These are phyloP conservation scores for Vitis amurensis DNA, from an alignment of 164 flowering plant species.

Conservation along the genomic window DNA sequence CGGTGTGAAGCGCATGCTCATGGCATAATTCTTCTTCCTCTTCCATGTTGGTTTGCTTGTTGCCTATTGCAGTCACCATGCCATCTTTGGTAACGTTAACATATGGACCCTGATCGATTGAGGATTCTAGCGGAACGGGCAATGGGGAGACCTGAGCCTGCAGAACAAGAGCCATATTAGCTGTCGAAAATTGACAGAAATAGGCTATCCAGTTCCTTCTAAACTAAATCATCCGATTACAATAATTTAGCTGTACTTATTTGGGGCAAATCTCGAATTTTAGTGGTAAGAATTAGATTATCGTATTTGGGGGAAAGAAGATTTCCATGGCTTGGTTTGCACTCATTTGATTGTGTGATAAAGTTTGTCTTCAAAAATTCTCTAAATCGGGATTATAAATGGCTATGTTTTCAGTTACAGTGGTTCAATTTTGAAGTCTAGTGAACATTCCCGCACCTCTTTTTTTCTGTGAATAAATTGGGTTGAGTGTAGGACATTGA, in stretches of 20 bases:
- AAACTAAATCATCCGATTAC: no score
- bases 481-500: conserved; percentile 39
- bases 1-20: conserved; percentile 10
- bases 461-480: conserved; percentile 35
- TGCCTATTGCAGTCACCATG: conserved; percentile 38
- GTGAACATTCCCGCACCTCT: conserved; percentile 21
- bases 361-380: no score
- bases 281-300: no score
- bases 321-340: no score
- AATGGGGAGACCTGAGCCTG: conserved; percentile 23
- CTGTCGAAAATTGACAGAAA: background rate
- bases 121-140: conserved; percentile 24
- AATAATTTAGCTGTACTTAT: no score
- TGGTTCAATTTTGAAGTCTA: no score
- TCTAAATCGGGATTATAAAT: no score
- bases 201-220: no score
- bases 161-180: conserved; percentile 7
- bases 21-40: conserved; percentile 6
- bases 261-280: no score
- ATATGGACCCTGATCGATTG: conserved; percentile 55
- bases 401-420: no score
- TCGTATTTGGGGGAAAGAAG: no score
- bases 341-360: no score
- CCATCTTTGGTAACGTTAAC: conserved; percentile 48
- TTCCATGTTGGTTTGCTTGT: conserved; percentile 8